These are phyloP conservation scores for Penicillium vulpinum DNA, from an alignment of 2,329 filamentous ascomycete species.

Conservation along the genomic window DNA sequence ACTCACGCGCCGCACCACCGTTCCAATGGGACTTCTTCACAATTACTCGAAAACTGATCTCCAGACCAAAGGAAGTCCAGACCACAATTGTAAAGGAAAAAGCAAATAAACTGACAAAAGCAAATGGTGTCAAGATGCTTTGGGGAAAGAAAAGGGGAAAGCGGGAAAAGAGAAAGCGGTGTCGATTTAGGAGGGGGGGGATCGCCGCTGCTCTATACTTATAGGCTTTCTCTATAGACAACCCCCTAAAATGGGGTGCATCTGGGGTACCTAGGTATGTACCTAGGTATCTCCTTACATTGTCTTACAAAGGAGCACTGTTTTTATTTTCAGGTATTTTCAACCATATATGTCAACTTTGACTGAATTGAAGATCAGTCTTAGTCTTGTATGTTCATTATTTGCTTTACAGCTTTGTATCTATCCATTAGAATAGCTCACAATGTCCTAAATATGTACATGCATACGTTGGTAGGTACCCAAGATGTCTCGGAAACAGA, in stretches of 20 bases:
- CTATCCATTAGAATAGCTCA: neutral
- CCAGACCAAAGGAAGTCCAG: slow-evolving; percentile 11
- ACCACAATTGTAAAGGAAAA: slow-evolving; percentile 14
- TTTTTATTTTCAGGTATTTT: neutral
- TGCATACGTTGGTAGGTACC: neutral
- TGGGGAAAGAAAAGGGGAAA: slow-evolving; percentile 21
- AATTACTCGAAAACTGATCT: slow-evolving; percentile 5
- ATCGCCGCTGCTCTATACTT: slow-evolving; percentile 21
- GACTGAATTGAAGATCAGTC: neutral
- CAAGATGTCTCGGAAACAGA: neutral
- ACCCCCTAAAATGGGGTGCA: slow-evolving; percentile 2
- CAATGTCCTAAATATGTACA: no score
- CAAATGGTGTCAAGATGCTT: neutral
- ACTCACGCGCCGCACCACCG: slow-evolving; percentile 19
- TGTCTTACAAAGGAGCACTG: no score
- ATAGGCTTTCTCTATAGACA: neutral
- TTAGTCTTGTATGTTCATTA: neutral
- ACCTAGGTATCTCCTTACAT: slow-evolving; percentile 6
- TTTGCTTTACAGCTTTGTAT: neutral
- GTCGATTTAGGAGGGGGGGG: slow-evolving; percentile 20
- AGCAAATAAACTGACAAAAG: slow-evolving; percentile 15
- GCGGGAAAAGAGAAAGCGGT: slow-evolving; percentile 27
- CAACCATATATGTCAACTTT: neutral
- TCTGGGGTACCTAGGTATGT: no score
- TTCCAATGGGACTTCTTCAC: neutral